Evolutionary conservation across 2,329 filamentous ascomycete genomes (phyloP), one percentile per base, ranked within the genome.

Genomic region (Graphilbum fragrans): DNA sequence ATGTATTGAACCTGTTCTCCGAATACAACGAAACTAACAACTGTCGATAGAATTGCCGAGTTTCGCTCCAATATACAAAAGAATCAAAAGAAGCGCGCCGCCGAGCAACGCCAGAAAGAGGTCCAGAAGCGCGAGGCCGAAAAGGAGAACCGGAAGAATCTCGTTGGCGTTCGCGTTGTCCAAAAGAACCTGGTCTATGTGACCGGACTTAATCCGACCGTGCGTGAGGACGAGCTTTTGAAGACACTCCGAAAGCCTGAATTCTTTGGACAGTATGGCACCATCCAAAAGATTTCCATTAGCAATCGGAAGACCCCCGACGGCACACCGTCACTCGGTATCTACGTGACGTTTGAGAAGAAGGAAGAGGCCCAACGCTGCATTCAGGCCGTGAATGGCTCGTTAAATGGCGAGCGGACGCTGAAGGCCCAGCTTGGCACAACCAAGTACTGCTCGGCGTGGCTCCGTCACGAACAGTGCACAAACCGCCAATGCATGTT

Each of bases 121-220:
- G 85, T 81, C 2, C 88, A 95, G 59, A 96, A 94, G 58, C 86
- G 87, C 49, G 92, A 98, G 63, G 88, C 90, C 46, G 93, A 98
- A 60, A 88, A 86, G 45, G 82, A 94, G 45, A 94, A 86, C 59
- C 83, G 92, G 49, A 96, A 96, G 60, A 94, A 95, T 57, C 74
- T 98, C 22, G 86, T 94, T 41, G 92, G 92, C 43, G 85, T 98
- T 38, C 79, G 92, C 38, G 92, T 98, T 35, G 86, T 96, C 33
- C 92, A 98, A 63, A 96, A 96, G 68, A 98, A 98, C 57, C 76
- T 98, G 36, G 92, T 98, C 49, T 98, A 98, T 61, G 90, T 98
- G 48, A 94, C 93, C 29, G 92, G 92, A 39, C 70, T 98, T 21
- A 93, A 85, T 47, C 92, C 92, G 12, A 88, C 82, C 27, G 86